phyloP scores from a whole-genome alignment of 805 yeast species.

The Nakazawaea wyomingensis region DNA sequence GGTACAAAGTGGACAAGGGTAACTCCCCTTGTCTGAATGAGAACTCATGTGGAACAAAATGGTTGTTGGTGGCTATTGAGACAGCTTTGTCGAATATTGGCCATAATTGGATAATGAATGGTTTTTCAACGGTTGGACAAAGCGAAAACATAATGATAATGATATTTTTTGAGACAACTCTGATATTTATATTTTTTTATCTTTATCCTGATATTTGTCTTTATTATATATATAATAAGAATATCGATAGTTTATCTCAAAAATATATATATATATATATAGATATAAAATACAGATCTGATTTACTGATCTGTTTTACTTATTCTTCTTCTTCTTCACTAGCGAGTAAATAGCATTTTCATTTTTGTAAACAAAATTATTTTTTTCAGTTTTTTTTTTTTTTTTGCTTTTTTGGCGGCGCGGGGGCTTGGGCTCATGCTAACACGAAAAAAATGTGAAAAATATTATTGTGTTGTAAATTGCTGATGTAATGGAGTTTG shows the following conservation, averaged over 20 bases:
- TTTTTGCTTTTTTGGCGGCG: not conserved
- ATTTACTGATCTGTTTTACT: too few relatives aligned
- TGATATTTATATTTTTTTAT: not conserved
- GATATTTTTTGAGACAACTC: not conserved
- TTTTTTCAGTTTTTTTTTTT: not conserved
- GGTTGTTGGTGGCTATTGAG: conserved; percentile 41
- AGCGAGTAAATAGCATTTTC: too few relatives aligned
- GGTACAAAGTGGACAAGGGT: conserved; percentile 59
- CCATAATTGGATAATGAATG: conserved; percentile 62
- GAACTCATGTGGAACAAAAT: conserved; percentile 57
- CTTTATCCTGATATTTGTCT: too few relatives aligned
- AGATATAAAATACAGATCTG: too few relatives aligned
- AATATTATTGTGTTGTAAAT: not conserved
- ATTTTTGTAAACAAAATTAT: not conserved
- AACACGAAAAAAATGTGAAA: not conserved
- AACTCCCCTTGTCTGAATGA: conserved; percentile 60
- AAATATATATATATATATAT: too few relatives aligned
- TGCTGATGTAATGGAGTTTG: too few relatives aligned
- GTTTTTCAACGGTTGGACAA: conserved; percentile 30
- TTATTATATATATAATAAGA: too few relatives aligned
- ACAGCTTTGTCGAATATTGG: conserved; percentile 51
- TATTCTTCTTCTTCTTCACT: too few relatives aligned
- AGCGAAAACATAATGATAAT: conserved; percentile 1
- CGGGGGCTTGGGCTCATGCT: too few relatives aligned
- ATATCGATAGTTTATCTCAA: too few relatives aligned